Base-by-base conservation (phyloP, 192 early-diverging fungal genomes). In the Coemansia sp. region DNA sequence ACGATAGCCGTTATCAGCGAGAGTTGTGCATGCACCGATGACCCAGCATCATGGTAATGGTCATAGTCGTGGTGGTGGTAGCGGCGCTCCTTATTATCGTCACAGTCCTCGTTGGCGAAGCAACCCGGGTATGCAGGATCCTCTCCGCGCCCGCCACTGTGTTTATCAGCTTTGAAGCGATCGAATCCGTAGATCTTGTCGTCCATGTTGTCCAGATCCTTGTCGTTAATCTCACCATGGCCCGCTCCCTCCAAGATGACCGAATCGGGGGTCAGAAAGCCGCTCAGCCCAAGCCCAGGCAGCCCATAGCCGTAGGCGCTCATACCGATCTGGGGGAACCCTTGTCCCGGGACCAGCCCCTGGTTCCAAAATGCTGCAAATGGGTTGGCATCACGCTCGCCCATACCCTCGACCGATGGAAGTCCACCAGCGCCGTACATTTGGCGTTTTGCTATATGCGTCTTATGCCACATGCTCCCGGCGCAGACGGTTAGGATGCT, bases 311-410 rank as follows among this genome's bases (percentile, higher is more conserved):
- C 79, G 18, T 82, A 82, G 20, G 79, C 66, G 46, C 79, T 82
- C 79, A 82, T 82, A 0, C 79, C 79, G 8, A 82, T 62, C 53
- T 82, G 79, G 1, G 79, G 74, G 16, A 82, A 73, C 0, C 79
- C 79, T 30, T 76, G 74, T 9, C 79, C 79, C 0, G 79, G 79
- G 10, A 76, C 71, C 44, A 82, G n/a, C 4, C 79, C 79, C 26
- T 82, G 74, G 71, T 70, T 68, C 71, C 64, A 67, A 57, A 71
- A 82, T 11, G 79, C 73, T 1, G 66, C 68, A 63, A 76, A 82
- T 12, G 74, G 79, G 11, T 55, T 76, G 39, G 48, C 10, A 20
- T 77, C 63, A 5, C 56, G 49, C 14, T 45, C 33, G n/a, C 58
- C 62, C 67, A 69, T 69, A 18, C 75, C 69, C 33, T 66, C 63